Conservation (phyloP, 2,329 filamentous ascomycete species). For the Leptographium lundbergii region DNA sequence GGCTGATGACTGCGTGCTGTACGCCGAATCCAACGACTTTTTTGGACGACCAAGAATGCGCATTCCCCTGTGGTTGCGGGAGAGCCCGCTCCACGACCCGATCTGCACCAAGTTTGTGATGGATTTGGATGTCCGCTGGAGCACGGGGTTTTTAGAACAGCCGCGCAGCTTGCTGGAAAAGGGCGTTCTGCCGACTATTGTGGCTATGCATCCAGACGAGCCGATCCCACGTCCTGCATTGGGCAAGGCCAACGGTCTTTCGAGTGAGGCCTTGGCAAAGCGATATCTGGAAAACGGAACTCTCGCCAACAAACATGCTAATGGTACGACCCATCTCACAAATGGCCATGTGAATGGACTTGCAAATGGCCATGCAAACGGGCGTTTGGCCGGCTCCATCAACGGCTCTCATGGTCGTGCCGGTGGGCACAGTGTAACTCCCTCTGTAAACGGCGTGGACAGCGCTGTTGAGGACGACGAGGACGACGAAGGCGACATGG, state of each 20-base stretch:
- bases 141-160: slow-evolving; percentile 24
- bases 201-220: slow-evolving; percentile 26
- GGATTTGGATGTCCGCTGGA: slow-evolving; percentile 36
- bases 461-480: slow-evolving; percentile 14
- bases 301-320: slow-evolving; percentile 8
- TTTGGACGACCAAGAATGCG: slow-evolving; percentile 24
- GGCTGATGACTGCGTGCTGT: slow-evolving; percentile 18
- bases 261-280: slow-evolving; percentile 6
- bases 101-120: slow-evolving; percentile 31
- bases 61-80: slow-evolving; percentile 22
- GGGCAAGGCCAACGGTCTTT: background rate
- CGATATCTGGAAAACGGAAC: background rate
- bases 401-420: background rate
- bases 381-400: background rate
- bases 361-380: background rate
- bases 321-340: slow-evolving; percentile 1
- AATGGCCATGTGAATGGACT: background rate
- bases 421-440: background rate
- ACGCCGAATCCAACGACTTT: slow-evolving; percentile 27
- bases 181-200: slow-evolving; percentile 31
- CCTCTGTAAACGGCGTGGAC: slow-evolving; percentile 11
- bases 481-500: slow-evolving; percentile 24
- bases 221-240: slow-evolving; percentile 3
- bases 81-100: slow-evolving; percentile 17
- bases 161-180: slow-evolving; percentile 22